These are phyloP conservation scores for Alternaria viburni DNA, from an alignment of 2,329 filamentous ascomycete species.

Conservation along the genomic window DNA sequence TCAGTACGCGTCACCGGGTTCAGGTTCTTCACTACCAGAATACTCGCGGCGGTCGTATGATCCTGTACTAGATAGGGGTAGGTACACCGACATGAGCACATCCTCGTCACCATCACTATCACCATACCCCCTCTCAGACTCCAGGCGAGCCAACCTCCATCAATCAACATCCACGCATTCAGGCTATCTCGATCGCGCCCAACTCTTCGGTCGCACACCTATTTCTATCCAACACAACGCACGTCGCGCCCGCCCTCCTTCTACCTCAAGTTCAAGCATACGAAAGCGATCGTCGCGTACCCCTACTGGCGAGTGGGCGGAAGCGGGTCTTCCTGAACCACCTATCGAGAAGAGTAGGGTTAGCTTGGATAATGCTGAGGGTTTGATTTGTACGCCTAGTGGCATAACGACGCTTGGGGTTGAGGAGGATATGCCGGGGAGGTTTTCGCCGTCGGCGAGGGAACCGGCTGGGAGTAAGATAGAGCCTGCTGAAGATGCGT, in stretches of 20 bases:
- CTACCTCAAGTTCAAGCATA: no score
- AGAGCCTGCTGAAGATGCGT: background rate
- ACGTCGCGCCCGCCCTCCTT: background rate
- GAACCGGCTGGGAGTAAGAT: no score
- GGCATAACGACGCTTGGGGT: fast-evolving
- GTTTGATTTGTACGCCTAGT: background rate
- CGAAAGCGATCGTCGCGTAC: background rate
- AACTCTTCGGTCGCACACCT: background rate
- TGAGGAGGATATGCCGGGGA: fast-evolving
- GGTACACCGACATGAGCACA: no score
- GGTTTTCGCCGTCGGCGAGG: fast-evolving
- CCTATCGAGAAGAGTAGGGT: background rate
- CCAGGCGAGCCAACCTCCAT: background rate
- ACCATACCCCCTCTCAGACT: background rate
- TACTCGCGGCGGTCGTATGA: background rate
- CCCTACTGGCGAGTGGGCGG: background rate
- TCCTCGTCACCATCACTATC: background rate
- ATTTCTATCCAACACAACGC: no score
- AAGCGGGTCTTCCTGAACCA: background rate
- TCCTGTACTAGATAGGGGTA: no score
- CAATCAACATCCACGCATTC: background rate
- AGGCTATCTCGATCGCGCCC: background rate
- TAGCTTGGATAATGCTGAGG: no score
- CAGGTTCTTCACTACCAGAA: background rate
- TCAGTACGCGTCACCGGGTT: background rate